Percentiles rank a stretch among this genome's conserved stretches.
Evolutionary conservation across 2,329 filamentous ascomycete species (phyloP).

Genomic region (Cladosporium sp.): DNA sequence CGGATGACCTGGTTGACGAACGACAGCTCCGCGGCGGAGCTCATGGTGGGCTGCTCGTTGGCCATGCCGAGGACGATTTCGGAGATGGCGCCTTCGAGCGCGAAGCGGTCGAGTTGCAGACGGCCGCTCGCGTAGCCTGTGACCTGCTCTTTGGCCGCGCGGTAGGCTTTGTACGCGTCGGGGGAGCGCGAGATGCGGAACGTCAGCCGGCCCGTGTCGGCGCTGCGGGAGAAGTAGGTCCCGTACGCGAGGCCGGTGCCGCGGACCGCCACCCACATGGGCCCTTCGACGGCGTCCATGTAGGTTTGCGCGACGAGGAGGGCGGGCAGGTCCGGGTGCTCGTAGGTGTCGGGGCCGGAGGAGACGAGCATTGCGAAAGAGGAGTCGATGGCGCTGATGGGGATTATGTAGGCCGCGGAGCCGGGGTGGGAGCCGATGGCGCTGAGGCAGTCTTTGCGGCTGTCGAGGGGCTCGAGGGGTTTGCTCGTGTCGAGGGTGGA

Average conservation of each 20-base stretch:
- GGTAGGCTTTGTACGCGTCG: slow-evolving; percentile 81
- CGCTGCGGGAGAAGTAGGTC: slow-evolving; percentile 70
- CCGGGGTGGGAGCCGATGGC: slow-evolving; percentile 72
- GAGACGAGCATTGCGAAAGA: slow-evolving; percentile 79
- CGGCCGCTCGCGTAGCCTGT: slow-evolving; percentile 68
- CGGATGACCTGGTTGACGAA: slow-evolving; percentile 79
- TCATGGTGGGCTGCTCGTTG: slow-evolving; percentile 83
- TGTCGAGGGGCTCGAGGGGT: slow-evolving; percentile 65
- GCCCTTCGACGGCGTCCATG: slow-evolving; percentile 88
- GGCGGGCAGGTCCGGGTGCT: slow-evolving; percentile 73
- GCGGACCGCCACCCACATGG: slow-evolving; percentile 88
- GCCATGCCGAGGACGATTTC: slow-evolving; percentile 83
- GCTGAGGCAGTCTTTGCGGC: slow-evolving; percentile 67
- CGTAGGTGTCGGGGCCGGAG: slow-evolving; percentile 69
- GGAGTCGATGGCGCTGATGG: slow-evolving; percentile 88
- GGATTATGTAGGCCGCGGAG: slow-evolving; percentile 71
- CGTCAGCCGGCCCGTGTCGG: slow-evolving; percentile 74
- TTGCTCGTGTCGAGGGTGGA: slow-evolving; percentile 48
- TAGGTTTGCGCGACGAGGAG: slow-evolving; percentile 87
- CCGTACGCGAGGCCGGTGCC: slow-evolving; percentile 93
- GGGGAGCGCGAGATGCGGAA: slow-evolving; percentile 89
- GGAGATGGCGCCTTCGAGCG: slow-evolving; percentile 86
- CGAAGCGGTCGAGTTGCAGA: slow-evolving; percentile 69
- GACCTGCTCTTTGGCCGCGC: slow-evolving; percentile 70
- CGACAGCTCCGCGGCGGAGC: slow-evolving; percentile 73